phyloP scores from a whole-genome alignment of 2,329 filamentous ascomycete genomes.

The Xylariales sp. region DNA sequence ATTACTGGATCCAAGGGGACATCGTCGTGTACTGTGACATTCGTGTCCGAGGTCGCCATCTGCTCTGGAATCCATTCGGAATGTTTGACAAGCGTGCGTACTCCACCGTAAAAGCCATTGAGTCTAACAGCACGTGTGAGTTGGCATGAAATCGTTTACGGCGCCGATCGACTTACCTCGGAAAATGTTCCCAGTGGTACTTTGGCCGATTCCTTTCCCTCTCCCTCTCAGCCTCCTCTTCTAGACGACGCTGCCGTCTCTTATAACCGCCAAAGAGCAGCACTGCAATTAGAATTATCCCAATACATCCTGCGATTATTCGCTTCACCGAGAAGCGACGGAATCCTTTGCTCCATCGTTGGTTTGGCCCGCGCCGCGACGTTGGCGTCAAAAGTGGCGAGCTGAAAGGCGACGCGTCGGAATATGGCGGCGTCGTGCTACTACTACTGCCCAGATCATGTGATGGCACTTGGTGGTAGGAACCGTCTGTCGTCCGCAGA shows the following conservation, averaged over 20 bases:
- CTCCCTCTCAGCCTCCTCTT: conserved; percentile 1
- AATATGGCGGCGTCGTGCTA: conserved; percentile 15
- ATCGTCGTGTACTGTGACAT: conserved; percentile 17
- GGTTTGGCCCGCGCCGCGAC: neutral
- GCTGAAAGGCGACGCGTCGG: conserved; percentile 11
- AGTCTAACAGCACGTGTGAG: conserved; percentile 14
- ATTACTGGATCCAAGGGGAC: conserved; percentile 22
- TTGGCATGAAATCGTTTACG: conserved; percentile 9
- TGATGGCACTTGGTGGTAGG: conserved; percentile 19
- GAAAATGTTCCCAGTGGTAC: conserved; percentile 6
- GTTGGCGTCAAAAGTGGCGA: neutral
- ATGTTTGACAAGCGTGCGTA: conserved; percentile 22
- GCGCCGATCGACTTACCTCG: conserved; percentile 1
- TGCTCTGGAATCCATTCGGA: conserved; percentile 25
- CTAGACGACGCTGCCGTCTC: conserved; percentile 1
- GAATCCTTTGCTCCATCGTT: neutral
- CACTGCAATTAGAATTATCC: neutral
- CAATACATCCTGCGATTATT: neutral
- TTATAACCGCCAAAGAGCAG: neutral
- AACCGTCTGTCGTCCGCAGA: conserved; percentile 12
- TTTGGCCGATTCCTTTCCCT: conserved; percentile 1
- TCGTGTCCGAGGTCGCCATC: conserved; percentile 13
- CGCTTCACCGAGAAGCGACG: conserved; percentile 5
- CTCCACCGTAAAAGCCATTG: conserved; percentile 23
- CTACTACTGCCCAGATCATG: conserved; percentile 19